Base-by-base conservation (phyloP, 257 asterid genomes). In the Jacaranda copaia region DNA sequence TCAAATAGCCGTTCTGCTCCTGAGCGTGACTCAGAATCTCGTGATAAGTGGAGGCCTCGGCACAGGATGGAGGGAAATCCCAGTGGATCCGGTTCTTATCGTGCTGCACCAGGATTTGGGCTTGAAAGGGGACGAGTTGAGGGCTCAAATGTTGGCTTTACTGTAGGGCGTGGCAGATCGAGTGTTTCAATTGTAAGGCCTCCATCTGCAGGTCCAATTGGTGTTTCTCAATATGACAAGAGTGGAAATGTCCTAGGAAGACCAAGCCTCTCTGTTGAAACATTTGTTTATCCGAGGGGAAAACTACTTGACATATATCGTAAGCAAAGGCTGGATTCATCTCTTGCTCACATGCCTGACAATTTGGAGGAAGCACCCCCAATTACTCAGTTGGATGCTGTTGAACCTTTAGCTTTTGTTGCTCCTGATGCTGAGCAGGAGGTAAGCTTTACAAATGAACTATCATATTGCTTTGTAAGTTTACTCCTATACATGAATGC, bases 1-100 rank as follows among this genome's bases (percentile, higher is more conserved):
- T 75, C 84, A 15, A 76, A 81, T 55, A 83, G 70, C 77, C 98
- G 99, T 72, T 55, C 90, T 59, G 88, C 76, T 82, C 73, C 90
- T 39, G 98, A 93, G 59, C 96, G 96, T 43, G 99, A 96, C 61
- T 77, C 89, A 2, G 98, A 96, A 76, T 81, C 97, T 81, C 99
- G 97, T 78, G 99, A 96, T 78, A 96, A 96, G 90, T 96, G 99
- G 99, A 91, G 99, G 83, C 99, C 99, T 57, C 89, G 99, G 48
- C 94, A 96, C 82, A 90, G 96, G 87, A 88, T 93, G 97, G 99
- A 96, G 77, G 92, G 84, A 72, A 92, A 79, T 83, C 71, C 90
- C 60, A 86, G 86, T 5, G 97, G 89, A 1, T 69, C 90, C 48
- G 89, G 89, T 75, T 76, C 89, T 15, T 86, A 87, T 73, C 99